Conservation (phyloP, 1,284 basidiomycete species). For the Taiwanofungus camphoratus region DNA sequence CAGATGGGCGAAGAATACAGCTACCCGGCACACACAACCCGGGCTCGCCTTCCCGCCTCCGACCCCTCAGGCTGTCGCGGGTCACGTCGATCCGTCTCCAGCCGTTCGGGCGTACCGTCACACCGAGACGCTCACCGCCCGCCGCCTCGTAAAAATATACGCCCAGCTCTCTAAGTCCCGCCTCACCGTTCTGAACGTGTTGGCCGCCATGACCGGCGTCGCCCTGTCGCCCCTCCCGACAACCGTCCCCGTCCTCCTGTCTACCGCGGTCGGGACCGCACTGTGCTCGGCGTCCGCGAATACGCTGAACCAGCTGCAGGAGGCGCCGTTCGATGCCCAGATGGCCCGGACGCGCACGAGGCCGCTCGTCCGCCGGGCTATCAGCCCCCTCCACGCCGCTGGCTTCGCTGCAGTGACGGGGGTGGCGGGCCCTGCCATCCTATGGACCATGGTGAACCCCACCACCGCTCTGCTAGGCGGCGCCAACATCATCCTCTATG, state of each 20-base stretch:
- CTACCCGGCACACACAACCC: constrained; percentile 9
- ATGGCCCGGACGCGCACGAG: constrained; percentile 89
- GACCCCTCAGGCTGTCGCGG: constrained; percentile 9
- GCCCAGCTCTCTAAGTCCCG: constrained; percentile 83
- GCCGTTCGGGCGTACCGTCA: constrained; percentile 19
- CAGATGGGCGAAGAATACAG: constrained; percentile 30
- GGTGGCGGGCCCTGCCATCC: constrained; percentile 68
- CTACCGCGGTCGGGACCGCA: constrained; percentile 85
- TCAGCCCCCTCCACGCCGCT: constrained; percentile 83
- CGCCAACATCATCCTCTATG: constrained; percentile 86
- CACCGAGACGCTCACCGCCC: constrained; percentile 40
- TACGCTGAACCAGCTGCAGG: constrained; percentile 91
- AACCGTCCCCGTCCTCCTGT: constrained; percentile 77
- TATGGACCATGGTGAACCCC: constrained; percentile 87
- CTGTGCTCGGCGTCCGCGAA: constrained; percentile 94
- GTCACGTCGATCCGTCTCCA: constrained; percentile 11
- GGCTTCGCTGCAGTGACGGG: constrained; percentile 77
- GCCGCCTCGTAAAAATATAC: constrained; percentile 64
- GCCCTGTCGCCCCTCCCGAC: constrained; percentile 87
- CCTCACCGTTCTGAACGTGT: constrained; percentile 83
- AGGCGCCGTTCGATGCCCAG: constrained; percentile 95
- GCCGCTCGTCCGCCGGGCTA: constrained; percentile 81
- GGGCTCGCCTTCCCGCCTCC: constrained; percentile 2
- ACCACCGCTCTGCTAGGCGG: constrained; percentile 82
- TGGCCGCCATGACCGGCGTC: constrained; percentile 91